A percentile compares a stretch with the other conserved stretches of the same genome.
These are phyloP conservation scores for Digitaria exilis DNA, from an alignment of 202 grass and related monocot species.

Conservation along the genomic window DNA sequence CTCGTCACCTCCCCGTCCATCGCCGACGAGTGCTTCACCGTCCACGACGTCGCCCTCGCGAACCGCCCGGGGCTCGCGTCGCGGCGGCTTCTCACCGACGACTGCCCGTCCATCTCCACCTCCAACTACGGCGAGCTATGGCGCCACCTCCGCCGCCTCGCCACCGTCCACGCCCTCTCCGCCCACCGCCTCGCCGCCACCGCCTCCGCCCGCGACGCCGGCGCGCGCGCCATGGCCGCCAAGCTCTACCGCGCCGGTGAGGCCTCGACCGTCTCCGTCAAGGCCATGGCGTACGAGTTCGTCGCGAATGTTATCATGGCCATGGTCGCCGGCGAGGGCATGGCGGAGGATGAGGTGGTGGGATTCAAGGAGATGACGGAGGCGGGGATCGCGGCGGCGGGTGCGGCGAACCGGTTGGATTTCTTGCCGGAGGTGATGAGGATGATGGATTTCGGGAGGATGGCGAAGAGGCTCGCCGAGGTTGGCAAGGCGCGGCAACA, in stretches of 20 bases:
- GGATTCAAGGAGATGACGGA: slow-evolving; percentile 48
- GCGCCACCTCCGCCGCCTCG: slow-evolving; percentile 59
- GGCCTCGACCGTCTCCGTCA: slow-evolving; percentile 35
- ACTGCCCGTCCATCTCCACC: slow-evolving; percentile 29
- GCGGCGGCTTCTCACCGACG: slow-evolving; percentile 24
- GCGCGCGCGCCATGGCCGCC: slow-evolving; percentile 45
- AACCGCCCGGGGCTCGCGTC: slow-evolving; percentile 49
- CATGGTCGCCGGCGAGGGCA: slow-evolving; percentile 50
- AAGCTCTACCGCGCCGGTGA: slow-evolving; percentile 33
- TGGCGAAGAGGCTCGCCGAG: slow-evolving; percentile 9
- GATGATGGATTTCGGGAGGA: slow-evolving; percentile 42
- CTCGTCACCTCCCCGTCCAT: slow-evolving; percentile 45
- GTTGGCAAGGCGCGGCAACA: slow-evolving; percentile 29
- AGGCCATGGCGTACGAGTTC: slow-evolving; percentile 43
- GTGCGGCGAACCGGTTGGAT: slow-evolving; percentile 45
- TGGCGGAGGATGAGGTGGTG: slow-evolving; percentile 32
- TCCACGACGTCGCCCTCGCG: slow-evolving; percentile 57
- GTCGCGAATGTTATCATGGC: slow-evolving; percentile 57
- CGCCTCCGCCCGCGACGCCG: slow-evolving; percentile 9
- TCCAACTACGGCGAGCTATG: slow-evolving; percentile 49
- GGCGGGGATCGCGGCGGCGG: slow-evolving; percentile 11
- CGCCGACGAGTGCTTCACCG: slow-evolving; percentile 70
- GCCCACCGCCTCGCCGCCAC: slow-evolving; percentile 29
- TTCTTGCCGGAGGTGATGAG: slow-evolving; percentile 53
- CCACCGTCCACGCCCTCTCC: slow-evolving; percentile 48